phyloP scores from a whole-genome alignment of 2,329 filamentous ascomycete species.

The Cercospora nicotianae region DNA sequence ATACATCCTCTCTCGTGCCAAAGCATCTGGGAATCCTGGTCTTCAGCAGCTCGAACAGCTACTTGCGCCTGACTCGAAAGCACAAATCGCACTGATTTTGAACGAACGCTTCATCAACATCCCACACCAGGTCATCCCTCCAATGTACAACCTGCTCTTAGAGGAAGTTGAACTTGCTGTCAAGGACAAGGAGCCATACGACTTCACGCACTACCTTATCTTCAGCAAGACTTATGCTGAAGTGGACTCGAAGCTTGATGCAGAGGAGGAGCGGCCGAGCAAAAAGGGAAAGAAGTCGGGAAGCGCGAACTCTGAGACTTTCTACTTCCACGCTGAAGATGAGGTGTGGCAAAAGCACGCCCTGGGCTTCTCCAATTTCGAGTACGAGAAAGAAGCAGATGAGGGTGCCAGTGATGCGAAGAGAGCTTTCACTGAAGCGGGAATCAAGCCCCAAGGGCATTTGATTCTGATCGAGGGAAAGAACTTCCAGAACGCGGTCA shows the following conservation, averaged over 20 bases:
- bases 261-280: slow-evolving; percentile 59
- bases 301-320: slow-evolving; percentile 58
- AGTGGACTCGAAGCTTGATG: slow-evolving; percentile 75
- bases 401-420: slow-evolving; percentile 86
- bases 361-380: slow-evolving; percentile 66
- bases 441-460: slow-evolving; percentile 79
- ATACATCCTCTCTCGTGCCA: slow-evolving; percentile 65
- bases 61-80: slow-evolving; percentile 36
- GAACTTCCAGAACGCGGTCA: slow-evolving; percentile 74
- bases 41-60: slow-evolving; percentile 41
- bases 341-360: slow-evolving; percentile 81
- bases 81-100: slow-evolving; percentile 79
- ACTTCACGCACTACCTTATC: slow-evolving; percentile 90
- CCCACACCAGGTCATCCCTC: slow-evolving; percentile 86
- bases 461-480: slow-evolving; percentile 80
- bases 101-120: slow-evolving; percentile 95
- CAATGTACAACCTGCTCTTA: slow-evolving; percentile 90
- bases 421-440: slow-evolving; percentile 89
- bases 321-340: slow-evolving; percentile 96
- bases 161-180: slow-evolving; percentile 89
- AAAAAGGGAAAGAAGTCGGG: slow-evolving; percentile 62
- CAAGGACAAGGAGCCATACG: slow-evolving; percentile 87
- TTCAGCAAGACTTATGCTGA: slow-evolving; percentile 91
- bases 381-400: slow-evolving; percentile 74
- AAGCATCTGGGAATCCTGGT: slow-evolving; percentile 45